Base-by-base conservation (phyloP, 352 stramenopile genomes). In the Phytophthora sp. region DNA sequence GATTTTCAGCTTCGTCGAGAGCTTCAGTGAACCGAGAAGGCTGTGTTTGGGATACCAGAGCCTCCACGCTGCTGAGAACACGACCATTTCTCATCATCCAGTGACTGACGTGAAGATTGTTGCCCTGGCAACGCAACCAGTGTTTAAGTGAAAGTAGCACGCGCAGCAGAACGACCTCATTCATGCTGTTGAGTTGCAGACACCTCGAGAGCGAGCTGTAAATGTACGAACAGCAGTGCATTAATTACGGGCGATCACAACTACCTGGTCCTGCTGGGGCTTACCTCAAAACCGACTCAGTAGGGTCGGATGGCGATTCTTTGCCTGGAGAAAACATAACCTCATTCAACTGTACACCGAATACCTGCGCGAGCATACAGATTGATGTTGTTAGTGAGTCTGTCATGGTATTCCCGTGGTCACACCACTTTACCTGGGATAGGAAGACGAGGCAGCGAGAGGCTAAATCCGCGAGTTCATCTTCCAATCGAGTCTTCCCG, bases 71-170 rank as follows among this genome's bases (percentile, higher is more conserved):
- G 16, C 68, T 49, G 16, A 72, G 26, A 29, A 82, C 53, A 24
- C 39, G 46, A 4, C 39, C 26, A 38, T 84, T 71, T 36, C 61
- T 60, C 9, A 41, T 12, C 1, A 87, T 31, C 78, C 77, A 88
- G 56, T 38, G 49, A 47, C 56, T 62, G 16, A 78, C 58, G n/a
- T 52, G 31, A n/a, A 39, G 31, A 39, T 59, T 59, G 39, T 66
- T 64, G 46, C 54, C 65, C 44, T 89, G 65, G 51, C 76, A 90
- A 6, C 83, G 76, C 18, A 91, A 50, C 26, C 77, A 85, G 54
- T 86, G 82, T 51, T 86, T 89, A 12, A 89, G 56, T 1, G 75
- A 85, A 26, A 86, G 69, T n/a, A 89, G 51, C 11, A 89, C 63
- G 12, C 79, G 79, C 0, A 89, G 70, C 3, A 79, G 46, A 27